A percentile compares a stretch with the other conserved stretches of the same genome.
Conservation (phyloP, 208 protist genomes). For the Leishmania lainsoni region DNA sequence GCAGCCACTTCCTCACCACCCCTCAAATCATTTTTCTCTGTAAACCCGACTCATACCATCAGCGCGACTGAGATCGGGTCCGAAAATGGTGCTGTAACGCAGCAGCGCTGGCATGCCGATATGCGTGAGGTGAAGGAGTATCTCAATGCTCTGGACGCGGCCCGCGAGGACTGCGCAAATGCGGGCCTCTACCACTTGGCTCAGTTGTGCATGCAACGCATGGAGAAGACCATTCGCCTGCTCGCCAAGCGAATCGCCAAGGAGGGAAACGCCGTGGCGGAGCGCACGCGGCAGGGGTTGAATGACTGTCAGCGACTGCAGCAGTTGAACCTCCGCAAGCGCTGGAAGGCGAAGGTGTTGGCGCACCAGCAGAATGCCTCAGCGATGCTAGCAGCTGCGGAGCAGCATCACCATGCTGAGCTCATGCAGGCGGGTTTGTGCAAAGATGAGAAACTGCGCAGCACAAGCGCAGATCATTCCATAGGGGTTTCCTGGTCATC, state of each 20-base stretch:
- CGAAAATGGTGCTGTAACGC: conserved; percentile 11
- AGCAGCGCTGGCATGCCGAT: conserved; percentile 27
- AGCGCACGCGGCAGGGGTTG: conserved; percentile 27
- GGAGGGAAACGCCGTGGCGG: conserved; percentile 31
- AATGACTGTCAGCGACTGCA: conserved; percentile 38
- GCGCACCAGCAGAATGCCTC: conserved; percentile 44
- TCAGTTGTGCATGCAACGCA: conserved; percentile 50
- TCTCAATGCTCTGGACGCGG: conserved; percentile 46
- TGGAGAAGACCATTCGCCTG: conserved; percentile 46
- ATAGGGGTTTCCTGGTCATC: conserved; percentile 6
- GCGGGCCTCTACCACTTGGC: conserved; percentile 41
- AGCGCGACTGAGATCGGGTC: neutral
- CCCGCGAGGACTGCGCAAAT: conserved; percentile 49
- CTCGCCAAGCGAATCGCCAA: conserved; percentile 43
- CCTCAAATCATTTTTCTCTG: conserved; percentile 14
- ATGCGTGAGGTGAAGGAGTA: conserved; percentile 38
- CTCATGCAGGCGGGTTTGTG: conserved; percentile 32
- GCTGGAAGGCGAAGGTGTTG: conserved; percentile 41
- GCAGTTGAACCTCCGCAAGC: conserved; percentile 38
- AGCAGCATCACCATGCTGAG: conserved; percentile 39
- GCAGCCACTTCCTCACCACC: neutral
- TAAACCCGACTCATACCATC: conserved; percentile 1
- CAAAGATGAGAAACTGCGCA: conserved; percentile 1
- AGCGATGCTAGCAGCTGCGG: conserved; percentile 25
- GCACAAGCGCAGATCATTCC: neutral